Evolutionary conservation across 305 asterid genomes (phyloP).

Genomic region (Fraxinus xanthoxyloides): DNA sequence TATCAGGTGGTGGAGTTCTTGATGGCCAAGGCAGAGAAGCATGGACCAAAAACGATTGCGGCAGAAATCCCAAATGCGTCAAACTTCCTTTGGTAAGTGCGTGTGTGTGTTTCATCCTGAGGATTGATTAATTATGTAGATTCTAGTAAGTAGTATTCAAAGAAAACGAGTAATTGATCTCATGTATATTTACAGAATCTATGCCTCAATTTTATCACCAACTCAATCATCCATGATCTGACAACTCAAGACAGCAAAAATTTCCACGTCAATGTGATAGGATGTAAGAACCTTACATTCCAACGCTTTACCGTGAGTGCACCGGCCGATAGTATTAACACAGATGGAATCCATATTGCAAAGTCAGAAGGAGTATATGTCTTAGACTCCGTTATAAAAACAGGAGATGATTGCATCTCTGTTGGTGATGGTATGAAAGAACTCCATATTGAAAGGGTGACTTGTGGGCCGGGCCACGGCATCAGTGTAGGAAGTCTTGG

Average conservation of each 20-base stretch:
- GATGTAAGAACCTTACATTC: slow-evolving; percentile 44
- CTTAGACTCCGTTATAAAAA: slow-evolving; percentile 25
- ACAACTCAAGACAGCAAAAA: slow-evolving; percentile 54
- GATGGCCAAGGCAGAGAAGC: slow-evolving; percentile 24
- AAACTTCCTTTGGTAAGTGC: slow-evolving; percentile 22
- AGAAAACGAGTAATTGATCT: not conserved
- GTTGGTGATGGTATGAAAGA: slow-evolving; percentile 46
- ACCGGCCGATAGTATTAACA: slow-evolving; percentile 47
- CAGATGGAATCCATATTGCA: slow-evolving; percentile 61
- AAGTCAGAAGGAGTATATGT: slow-evolving; percentile 24
- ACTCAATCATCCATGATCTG: slow-evolving; percentile 35
- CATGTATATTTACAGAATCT: slow-evolving; percentile 28
- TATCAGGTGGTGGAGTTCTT: slow-evolving; percentile 22
- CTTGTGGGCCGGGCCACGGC: slow-evolving; percentile 71
- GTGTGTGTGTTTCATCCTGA: too few species aligned
- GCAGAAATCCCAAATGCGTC: not conserved
- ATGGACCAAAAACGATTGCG: slow-evolving; percentile 13
- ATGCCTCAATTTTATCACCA: slow-evolving; percentile 44
- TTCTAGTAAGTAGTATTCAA: not conserved
- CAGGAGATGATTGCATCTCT: slow-evolving; percentile 67
- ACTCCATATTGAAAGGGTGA: slow-evolving; percentile 27
- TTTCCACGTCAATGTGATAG: slow-evolving; percentile 42
- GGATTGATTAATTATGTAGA: not conserved
- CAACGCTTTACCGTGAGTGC: slow-evolving; percentile 28
- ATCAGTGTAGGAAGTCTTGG: slow-evolving; percentile 66